Evolutionary conservation across 1,284 basidiomycete genomes (phyloP).

Genomic region (Fomitopsis pinicola): DNA sequence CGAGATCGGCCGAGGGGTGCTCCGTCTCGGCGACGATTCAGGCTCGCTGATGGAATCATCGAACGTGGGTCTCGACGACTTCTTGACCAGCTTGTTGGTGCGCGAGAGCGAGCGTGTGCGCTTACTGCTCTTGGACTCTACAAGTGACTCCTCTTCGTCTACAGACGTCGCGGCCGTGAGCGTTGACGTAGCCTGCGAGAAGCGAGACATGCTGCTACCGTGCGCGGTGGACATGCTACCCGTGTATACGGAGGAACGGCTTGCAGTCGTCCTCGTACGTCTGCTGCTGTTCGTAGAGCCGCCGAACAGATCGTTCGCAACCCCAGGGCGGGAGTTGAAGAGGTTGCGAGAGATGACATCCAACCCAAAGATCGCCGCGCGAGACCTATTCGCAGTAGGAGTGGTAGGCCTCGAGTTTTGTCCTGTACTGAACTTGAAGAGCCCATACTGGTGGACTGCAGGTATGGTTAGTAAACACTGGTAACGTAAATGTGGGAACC

Average conservation of each 20-base stretch:
- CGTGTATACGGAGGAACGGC: conserved; percentile 67
- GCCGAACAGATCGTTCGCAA: conserved; percentile 63
- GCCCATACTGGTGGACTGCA: conserved; percentile 79
- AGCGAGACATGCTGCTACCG: conserved; percentile 55
- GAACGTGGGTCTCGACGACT: conserved; percentile 39
- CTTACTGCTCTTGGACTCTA: conserved; percentile 31
- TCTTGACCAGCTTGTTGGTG: conserved; percentile 46
- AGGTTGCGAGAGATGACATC: conserved; percentile 81
- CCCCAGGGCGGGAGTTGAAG: conserved; percentile 54
- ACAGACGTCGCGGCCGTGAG: conserved; percentile 55
- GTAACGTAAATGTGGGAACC: neutral
- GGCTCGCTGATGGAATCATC: conserved; percentile 41
- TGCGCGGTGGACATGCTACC: conserved; percentile 50
- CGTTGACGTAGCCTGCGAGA: conserved; percentile 69
- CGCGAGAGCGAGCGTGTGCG: conserved; percentile 34
- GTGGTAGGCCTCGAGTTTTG: conserved; percentile 76
- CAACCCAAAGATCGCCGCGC: conserved; percentile 78
- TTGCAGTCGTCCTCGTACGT: conserved; percentile 58
- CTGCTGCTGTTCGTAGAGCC: conserved; percentile 61
- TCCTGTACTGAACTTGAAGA: conserved; percentile 81
- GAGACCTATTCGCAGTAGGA: conserved; percentile 68
- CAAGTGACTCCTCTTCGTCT: conserved; percentile 48
- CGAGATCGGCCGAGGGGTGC: conserved; percentile 3
- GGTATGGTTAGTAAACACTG: conserved; percentile 9
- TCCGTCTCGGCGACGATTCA: conserved; percentile 27